A percentile compares a stretch with the other conserved stretches of the same genome.
phyloP scores from a whole-genome alignment of 2,329 filamentous ascomycete species.

The Penicillium brevicompactum region DNA sequence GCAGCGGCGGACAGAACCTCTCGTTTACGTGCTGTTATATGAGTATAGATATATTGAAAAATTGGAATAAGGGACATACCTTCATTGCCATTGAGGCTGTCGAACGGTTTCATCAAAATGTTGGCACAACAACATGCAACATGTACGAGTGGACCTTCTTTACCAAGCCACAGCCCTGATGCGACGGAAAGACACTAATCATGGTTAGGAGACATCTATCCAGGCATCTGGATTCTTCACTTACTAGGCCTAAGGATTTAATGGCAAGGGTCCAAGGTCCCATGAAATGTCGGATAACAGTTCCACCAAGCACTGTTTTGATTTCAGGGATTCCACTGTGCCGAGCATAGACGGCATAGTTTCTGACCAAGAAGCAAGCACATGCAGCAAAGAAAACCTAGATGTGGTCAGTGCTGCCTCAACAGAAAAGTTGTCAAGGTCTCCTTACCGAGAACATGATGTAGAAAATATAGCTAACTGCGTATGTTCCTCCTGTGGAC shows the following conservation, averaged over 20 bases:
- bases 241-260: constrained; percentile 85
- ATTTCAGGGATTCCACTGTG: constrained; percentile 98
- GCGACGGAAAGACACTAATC: constrained; percentile 82
- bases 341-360: constrained; percentile 84
- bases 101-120: constrained; percentile 86
- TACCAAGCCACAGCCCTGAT: constrained; percentile 94
- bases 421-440: not conserved
- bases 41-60: constrained; percentile 4
- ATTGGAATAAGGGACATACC: constrained; percentile 51
- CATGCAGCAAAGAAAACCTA: constrained; percentile 75
- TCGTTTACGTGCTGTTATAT: constrained; percentile 74
- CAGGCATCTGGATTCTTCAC: not conserved
- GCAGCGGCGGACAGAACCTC: constrained; percentile 92
- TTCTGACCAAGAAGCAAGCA: constrained; percentile 77
- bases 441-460: constrained; percentile 71
- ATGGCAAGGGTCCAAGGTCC: constrained; percentile 85
- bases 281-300: constrained; percentile 85
- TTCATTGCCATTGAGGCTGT: constrained; percentile 81
- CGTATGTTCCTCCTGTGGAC: constrained; percentile 71
- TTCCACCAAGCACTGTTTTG: constrained; percentile 92
- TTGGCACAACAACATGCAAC: constrained; percentile 97
- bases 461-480: constrained; percentile 87
- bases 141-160: constrained; percentile 93
- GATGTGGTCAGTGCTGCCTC: constrained; percentile 23
- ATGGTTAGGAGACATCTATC: constrained; percentile 18